phyloP scores from a whole-genome alignment of 352 stramenopile species.

The Pythium rishiriense region DNA sequence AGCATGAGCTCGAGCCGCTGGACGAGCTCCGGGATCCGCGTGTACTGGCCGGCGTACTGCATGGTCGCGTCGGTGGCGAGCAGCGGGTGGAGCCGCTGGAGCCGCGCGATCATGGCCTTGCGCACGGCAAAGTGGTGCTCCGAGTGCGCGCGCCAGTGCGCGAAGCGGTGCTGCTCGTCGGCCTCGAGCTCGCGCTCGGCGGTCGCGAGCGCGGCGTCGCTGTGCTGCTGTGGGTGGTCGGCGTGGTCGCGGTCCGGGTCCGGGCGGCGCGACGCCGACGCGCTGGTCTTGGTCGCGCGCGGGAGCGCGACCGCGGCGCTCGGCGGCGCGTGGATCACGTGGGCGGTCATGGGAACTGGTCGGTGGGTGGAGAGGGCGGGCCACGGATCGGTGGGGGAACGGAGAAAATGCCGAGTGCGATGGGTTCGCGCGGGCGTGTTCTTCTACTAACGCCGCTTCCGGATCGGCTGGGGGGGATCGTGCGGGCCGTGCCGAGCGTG shows the following conservation, averaged over 20 bases:
- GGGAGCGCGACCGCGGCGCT: background rate
- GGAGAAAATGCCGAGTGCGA: no score
- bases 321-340: background rate
- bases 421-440: no score
- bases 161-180: background rate
- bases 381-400: no score
- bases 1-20: slow-evolving; percentile 80
- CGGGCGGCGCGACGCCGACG: background rate
- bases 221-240: background rate
- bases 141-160: slow-evolving; percentile 16
- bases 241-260: no score
- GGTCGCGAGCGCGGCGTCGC: background rate
- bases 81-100: slow-evolving; percentile 37
- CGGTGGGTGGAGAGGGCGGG: no score
- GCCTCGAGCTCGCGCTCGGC: background rate
- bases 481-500: no score
- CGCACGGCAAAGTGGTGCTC: slow-evolving; percentile 43
- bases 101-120: slow-evolving; percentile 49
- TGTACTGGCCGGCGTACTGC: slow-evolving; percentile 22
- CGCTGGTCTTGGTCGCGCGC: background rate
- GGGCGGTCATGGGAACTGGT: background rate
- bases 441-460: no score
- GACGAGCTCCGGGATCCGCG: slow-evolving; percentile 48
- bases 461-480: no score
- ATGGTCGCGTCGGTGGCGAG: slow-evolving; percentile 27